Evolutionary conservation across 805 yeast genomes (phyloP), one percentile per base, ranked within the genome.

Genomic region (Danielia oregonensis): DNA sequence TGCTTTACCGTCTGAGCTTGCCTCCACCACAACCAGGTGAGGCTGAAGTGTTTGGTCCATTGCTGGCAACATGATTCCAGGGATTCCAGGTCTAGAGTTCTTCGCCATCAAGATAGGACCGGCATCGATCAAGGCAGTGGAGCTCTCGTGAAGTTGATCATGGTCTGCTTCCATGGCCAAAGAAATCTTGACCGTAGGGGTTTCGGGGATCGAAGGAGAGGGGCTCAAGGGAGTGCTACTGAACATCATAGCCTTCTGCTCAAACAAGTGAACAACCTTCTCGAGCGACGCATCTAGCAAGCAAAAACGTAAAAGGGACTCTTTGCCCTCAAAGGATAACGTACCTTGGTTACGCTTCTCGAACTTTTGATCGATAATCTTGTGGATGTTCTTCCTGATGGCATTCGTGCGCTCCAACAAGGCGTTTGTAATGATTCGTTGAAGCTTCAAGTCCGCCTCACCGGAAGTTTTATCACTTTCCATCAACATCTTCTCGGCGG

Each of bases 1-100:
- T 33, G 60, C 63, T 27, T 56, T 57, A 18, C 79, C 79, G 28
- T 72, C 74, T 8, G 72, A 68, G 27, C 73, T 70, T 1, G 80
- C 70, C 39, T 82, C 89, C 11, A 77, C 68, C 3, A 83, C 89
- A 57, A 83, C 86, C 49, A 76, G 75, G 59, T 82, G 91, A 4
- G 89, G 89, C 34, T 66, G 65, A 31, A 67, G 63, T 4, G 56
- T 51, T 25, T 48, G 59, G 9, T 55, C 60, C 19, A 39, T 36
- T 33, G 17, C 31, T 6, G 32, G 38, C 5, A 30, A 28, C 12
- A 34, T 33, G 1, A 33, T 19, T 13, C 22, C 26, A 21, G 7
- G 25, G 24, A n/a, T 14, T 32, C 13, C 14, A n/a, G 23, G 26
- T n/a, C 37, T 31, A 2, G 37, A 32, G 24, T 37, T 35, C 17